Percentiles rank a stretch among this genome's conserved stretches.
Evolutionary conservation across 169 alveolate genomes (phyloP).

Genomic region (Eimeria falciformis): DNA sequence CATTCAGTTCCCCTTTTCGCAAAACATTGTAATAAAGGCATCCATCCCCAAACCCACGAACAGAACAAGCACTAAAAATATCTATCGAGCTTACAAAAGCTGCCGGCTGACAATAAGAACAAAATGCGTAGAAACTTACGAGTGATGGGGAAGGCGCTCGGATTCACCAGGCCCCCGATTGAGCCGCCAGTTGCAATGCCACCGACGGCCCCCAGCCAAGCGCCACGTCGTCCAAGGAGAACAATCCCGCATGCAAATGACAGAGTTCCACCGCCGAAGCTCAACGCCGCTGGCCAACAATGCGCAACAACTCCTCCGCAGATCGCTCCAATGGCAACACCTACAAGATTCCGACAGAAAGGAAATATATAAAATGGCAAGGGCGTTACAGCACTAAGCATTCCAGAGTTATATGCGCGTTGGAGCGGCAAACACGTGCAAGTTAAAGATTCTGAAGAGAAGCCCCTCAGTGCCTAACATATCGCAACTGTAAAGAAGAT

Average conservation of each 20-base stretch:
- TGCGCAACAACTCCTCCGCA: slow-evolving; percentile 28
- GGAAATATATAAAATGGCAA: no score
- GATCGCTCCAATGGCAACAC: slow-evolving; percentile 1
- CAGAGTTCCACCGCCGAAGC: slow-evolving; percentile 50
- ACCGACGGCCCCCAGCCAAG: slow-evolving; percentile 49
- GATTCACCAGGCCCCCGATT: slow-evolving; percentile 1
- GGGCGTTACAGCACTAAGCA: no score
- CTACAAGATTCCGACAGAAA: neutral
- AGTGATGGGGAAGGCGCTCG: slow-evolving; percentile 1
- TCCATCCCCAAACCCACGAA: neutral
- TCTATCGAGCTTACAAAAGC: neutral
- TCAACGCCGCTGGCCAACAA: slow-evolving; percentile 49
- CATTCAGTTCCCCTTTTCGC: neutral
- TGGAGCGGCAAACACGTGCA: no score
- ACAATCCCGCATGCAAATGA: slow-evolving; percentile 6
- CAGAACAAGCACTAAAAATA: neutral
- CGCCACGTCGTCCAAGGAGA: slow-evolving; percentile 50
- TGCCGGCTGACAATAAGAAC: no score
- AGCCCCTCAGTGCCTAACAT: no score
- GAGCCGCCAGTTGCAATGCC: slow-evolving; percentile 38
- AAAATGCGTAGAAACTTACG: neutral
- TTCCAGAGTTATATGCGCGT: no score
- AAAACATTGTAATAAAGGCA: neutral
- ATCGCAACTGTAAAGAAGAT: no score
- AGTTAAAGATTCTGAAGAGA: no score